A percentile compares a stretch with the other conserved stretches of the same genome.
Evolutionary conservation across 2,329 filamentous ascomycete genomes (phyloP).

Genomic region (Cladophialophora exuberans): DNA sequence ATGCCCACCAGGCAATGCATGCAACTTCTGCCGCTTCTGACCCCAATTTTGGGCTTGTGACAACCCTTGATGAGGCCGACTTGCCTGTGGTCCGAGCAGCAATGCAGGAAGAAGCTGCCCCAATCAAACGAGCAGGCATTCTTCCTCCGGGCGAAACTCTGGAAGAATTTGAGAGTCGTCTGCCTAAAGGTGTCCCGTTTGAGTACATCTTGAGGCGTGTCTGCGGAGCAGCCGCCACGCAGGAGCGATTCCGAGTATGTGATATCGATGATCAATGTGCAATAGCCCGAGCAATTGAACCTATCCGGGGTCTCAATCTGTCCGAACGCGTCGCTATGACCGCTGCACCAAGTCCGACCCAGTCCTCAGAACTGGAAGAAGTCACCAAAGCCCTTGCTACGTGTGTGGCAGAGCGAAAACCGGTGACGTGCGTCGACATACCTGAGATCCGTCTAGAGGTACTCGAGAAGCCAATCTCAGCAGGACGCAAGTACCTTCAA

Average conservation of each 20-base stretch:
- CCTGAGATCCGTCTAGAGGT: constrained; percentile 70
- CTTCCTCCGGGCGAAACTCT: constrained; percentile 72
- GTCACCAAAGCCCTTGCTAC: constrained; percentile 68
- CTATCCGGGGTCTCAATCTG: constrained; percentile 67
- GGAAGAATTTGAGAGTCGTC: constrained; percentile 78
- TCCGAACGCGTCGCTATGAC: constrained; percentile 76
- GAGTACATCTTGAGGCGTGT: constrained; percentile 79
- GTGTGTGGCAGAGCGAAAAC: constrained; percentile 68
- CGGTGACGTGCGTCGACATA: constrained; percentile 73
- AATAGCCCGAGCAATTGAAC: constrained; percentile 75
- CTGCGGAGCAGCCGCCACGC: constrained; percentile 67
- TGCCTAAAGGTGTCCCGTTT: constrained; percentile 78
- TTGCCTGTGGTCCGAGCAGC: constrained; percentile 63
- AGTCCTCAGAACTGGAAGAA: constrained; percentile 30
- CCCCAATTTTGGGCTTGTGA: constrained; percentile 69
- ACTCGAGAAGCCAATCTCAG: constrained; percentile 61
- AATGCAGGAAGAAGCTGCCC: constrained; percentile 66
- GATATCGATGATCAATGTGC: constrained; percentile 63
- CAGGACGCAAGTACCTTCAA: constrained; percentile 62
- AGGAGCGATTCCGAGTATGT: constrained; percentile 72
- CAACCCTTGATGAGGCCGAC: constrained; percentile 74
- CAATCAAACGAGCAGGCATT: constrained; percentile 72
- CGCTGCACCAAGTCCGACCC: constrained; percentile 60
- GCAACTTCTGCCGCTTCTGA: constrained; percentile 15
- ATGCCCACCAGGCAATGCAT: constrained; percentile 61